Evolutionary conservation across 768 basidiomycete species (phyloP).

Genomic region (Leccinum boreale): DNA sequence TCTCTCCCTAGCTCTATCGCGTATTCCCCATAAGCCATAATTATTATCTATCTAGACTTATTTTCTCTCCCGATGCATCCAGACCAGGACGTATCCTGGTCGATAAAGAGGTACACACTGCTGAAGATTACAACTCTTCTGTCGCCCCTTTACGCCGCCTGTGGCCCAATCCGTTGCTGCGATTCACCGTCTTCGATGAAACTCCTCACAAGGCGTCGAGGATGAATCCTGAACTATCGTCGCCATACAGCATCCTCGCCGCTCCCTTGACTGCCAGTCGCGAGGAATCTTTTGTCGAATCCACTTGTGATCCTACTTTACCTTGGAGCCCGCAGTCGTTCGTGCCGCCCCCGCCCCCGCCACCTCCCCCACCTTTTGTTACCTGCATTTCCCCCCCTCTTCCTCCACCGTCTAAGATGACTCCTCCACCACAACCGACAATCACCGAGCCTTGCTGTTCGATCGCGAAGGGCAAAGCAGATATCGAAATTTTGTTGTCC

Average conservation of each 20-base stretch:
- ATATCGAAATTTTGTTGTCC: conserved; percentile 44
- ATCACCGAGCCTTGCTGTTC: conserved; percentile 38
- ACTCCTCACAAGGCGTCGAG: conserved; percentile 36
- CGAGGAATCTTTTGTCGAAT: not conserved
- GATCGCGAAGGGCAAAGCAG: conserved; percentile 43
- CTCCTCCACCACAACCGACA: conserved; percentile 1
- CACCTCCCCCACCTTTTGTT: conserved; percentile 22
- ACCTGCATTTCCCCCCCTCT: conserved; percentile 15
- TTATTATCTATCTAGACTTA: conserved; percentile 62
- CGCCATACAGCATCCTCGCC: conserved; percentile 3
- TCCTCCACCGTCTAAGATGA: conserved; percentile 9
- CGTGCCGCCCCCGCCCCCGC: conserved; percentile 10
- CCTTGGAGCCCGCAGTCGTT: not conserved
- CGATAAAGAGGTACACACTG: conserved; percentile 54
- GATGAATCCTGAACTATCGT: conserved; percentile 1
- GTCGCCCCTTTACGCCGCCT: conserved; percentile 48
- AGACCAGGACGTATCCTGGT: conserved; percentile 57
- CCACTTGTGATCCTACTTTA: not conserved
- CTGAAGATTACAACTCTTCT: conserved; percentile 53
- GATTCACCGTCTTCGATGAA: conserved; percentile 60
- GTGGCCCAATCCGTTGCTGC: conserved; percentile 59
- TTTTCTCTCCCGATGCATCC: conserved; percentile 64
- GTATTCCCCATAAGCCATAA: conserved; percentile 61
- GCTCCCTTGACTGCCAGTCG: not conserved
- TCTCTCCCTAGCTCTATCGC: conserved; percentile 55